A percentile compares a stretch with the other conserved stretches of the same genome.
These are phyloP conservation scores for Pestalotiopsis sp. DNA, from an alignment of 2,329 filamentous ascomycete genomes.

Conservation along the genomic window DNA sequence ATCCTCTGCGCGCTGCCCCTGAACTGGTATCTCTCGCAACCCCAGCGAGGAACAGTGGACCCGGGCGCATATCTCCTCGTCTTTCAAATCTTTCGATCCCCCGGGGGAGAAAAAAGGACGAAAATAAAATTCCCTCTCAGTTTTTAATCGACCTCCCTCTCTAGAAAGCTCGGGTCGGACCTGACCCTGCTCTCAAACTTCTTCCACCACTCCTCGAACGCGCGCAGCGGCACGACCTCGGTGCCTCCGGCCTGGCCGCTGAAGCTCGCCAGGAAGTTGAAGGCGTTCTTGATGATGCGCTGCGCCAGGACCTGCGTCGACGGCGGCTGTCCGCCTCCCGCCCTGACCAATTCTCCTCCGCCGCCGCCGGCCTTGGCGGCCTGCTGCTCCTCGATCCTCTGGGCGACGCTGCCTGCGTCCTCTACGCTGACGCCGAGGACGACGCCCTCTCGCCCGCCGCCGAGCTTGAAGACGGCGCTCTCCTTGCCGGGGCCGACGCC, in stretches of 20 bases:
- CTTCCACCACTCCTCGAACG: constrained; percentile 96
- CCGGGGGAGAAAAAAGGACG: neutral
- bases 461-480: constrained; percentile 86
- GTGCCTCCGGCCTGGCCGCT: constrained; percentile 68
- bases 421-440: constrained; percentile 85
- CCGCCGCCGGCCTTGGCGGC: constrained; percentile 19
- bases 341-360: constrained; percentile 16
- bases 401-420: constrained; percentile 70
- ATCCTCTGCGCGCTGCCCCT: neutral
- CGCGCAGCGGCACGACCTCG: constrained; percentile 90
- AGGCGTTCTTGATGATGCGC: constrained; percentile 93
- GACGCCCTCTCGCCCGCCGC: constrained; percentile 44
- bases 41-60: neutral
- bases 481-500: constrained; percentile 89
- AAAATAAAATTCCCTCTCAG: no score
- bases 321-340: constrained; percentile 38
- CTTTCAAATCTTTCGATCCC: neutral
- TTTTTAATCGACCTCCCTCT: constrained; percentile 51
- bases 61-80: neutral
- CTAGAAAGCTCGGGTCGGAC: constrained; percentile 85
- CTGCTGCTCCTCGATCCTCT: constrained; percentile 56
- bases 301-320: constrained; percentile 84
- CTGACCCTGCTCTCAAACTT: constrained; percentile 92
- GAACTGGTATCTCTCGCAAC: constrained; percentile 8
- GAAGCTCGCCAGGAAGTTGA: constrained; percentile 93